phyloP scores from a whole-genome alignment of 352 stramenopile species.

The Blastocystis hominis region DNA sequence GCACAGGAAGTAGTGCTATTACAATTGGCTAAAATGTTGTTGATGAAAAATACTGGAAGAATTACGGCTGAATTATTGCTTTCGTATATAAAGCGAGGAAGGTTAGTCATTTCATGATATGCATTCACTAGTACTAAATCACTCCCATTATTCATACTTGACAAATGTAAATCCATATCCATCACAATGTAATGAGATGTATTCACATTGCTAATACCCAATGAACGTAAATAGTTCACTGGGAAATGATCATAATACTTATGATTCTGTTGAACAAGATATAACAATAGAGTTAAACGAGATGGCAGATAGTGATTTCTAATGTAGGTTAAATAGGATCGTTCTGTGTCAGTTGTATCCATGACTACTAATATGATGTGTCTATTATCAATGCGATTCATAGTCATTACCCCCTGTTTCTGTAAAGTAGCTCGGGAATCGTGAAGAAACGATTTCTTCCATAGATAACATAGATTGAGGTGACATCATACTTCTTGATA shows the following conservation, averaged over 20 bases:
- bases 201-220: not conserved
- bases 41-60: constrained; percentile 48
- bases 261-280: not conserved
- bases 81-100: not conserved
- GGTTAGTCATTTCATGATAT: not conserved
- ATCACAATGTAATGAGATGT: not conserved
- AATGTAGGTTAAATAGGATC: not conserved
- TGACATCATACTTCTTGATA: not conserved
- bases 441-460: constrained; percentile 11
- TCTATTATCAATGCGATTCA: not conserved
- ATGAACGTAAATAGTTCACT: not conserved
- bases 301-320: not conserved
- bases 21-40: not conserved
- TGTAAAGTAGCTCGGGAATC: not conserved
- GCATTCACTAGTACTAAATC: not conserved
- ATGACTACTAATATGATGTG: not conserved
- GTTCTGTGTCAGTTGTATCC: not conserved
- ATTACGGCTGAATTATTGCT: constrained; percentile 28
- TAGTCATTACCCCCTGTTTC: not conserved
- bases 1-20: not conserved
- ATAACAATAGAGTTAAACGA: not conserved
- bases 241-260: not conserved
- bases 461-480: not conserved
- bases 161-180: not conserved
- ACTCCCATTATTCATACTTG: not conserved